Percentiles rank a stretch among this genome's conserved stretches.
Evolutionary conservation across 805 yeast genomes (phyloP).

Genomic region (Sugiyamaella boreocaroliniensis): DNA sequence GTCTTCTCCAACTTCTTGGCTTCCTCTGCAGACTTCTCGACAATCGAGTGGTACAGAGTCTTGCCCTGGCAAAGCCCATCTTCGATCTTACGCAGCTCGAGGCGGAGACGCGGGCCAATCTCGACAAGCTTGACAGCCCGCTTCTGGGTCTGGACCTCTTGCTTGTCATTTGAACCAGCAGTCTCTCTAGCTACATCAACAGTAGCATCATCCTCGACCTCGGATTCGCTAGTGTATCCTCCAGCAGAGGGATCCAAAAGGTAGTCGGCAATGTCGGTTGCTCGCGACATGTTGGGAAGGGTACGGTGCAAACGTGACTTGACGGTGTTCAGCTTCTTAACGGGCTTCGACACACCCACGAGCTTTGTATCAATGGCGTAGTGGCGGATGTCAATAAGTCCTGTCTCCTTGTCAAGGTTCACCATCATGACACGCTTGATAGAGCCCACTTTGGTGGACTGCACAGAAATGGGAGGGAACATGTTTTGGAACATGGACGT

Average conservation of each 20-base stretch:
- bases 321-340: slow-evolving; percentile 61
- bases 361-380: slow-evolving; percentile 80
- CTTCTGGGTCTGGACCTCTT: slow-evolving; percentile 38
- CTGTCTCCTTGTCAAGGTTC: slow-evolving; percentile 63
- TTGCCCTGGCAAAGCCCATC: slow-evolving; percentile 88
- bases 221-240: slow-evolving; percentile 83
- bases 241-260: slow-evolving; percentile 76
- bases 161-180: background rate
- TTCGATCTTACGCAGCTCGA: slow-evolving; percentile 77
- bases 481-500: slow-evolving; percentile 90
- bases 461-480: slow-evolving; percentile 92
- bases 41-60: slow-evolving; percentile 71
- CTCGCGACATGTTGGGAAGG: slow-evolving; percentile 62
- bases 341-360: slow-evolving; percentile 60
- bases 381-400: slow-evolving; percentile 78
- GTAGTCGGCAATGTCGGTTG: slow-evolving; percentile 74
- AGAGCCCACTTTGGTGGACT: slow-evolving; percentile 60
- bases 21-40: slow-evolving; percentile 60
- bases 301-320: slow-evolving; percentile 54
- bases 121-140: slow-evolving; percentile 89
- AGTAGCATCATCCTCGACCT: slow-evolving; percentile 51
- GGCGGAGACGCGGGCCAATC: slow-evolving; percentile 81
- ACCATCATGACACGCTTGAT: slow-evolving; percentile 83
- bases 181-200: slow-evolving; percentile 12
- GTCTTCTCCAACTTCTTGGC: slow-evolving; percentile 52